These are phyloP conservation scores for Geranium rotundifolium DNA, from an alignment of 345 rosid species.

Conservation along the genomic window DNA sequence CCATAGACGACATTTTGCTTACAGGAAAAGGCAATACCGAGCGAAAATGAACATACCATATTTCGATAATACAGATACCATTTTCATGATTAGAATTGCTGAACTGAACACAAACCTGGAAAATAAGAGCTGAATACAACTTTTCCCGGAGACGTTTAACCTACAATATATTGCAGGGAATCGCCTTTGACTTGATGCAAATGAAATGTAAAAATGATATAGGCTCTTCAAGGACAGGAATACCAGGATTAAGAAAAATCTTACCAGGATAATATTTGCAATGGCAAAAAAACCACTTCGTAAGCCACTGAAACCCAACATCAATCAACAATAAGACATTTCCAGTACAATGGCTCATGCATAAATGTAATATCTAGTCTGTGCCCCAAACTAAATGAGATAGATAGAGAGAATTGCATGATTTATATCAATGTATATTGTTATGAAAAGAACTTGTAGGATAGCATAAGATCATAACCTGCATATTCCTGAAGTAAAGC, in stretches of 20 bases:
- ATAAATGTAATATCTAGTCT: neutral
- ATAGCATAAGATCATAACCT: constrained; percentile 15
- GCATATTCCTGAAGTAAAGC: constrained; percentile 37
- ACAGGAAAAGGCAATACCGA: neutral
- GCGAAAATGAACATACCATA: neutral
- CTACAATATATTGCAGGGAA: constrained; percentile 17
- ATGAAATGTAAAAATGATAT: neutral
- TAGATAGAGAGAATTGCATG: neutral
- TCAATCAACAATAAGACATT: neutral
- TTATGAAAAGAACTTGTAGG: neutral
- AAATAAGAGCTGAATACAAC: constrained; percentile 31
- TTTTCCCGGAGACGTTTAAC: constrained; percentile 36
- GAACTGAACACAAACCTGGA: constrained; percentile 28
- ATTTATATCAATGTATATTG: neutral
- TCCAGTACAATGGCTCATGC: neutral
- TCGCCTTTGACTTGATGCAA: neutral
- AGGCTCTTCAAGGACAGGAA: neutral
- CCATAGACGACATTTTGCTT: constrained; percentile 4
- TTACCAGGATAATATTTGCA: constrained; percentile 35
- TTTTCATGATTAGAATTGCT: neutral
- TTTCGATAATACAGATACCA: neutral
- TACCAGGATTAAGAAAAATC: neutral
- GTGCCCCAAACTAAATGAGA: neutral
- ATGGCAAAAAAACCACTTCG: constrained; percentile 45
- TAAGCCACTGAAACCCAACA: constrained; percentile 27